Percentiles rank a stretch among this genome's conserved stretches.
phyloP scores from a whole-genome alignment of 352 stramenopile species.

The Phytophthora melonis region DNA sequence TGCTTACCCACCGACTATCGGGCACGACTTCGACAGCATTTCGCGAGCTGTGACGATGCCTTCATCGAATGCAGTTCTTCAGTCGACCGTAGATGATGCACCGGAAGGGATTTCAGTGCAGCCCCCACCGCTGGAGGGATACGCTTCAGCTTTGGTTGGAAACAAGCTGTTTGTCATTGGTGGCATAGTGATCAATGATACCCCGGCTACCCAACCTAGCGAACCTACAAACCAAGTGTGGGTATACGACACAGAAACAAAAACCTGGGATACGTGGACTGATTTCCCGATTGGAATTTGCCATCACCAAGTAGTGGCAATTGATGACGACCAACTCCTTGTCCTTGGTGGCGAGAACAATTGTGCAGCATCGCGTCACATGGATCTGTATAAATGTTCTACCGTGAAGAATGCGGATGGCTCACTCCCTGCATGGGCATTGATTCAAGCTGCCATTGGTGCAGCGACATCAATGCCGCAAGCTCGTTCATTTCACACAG shows the following conservation, averaged over 20 bases:
- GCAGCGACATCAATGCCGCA: constrained; percentile 70
- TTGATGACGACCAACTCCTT: constrained; percentile 80
- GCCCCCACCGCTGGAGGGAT: constrained; percentile 60
- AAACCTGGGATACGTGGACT: constrained; percentile 78
- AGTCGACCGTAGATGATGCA: constrained; percentile 23
- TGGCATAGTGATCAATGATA: constrained; percentile 46
- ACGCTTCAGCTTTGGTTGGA: constrained; percentile 63
- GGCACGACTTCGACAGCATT: constrained; percentile 73
- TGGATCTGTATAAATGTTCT: constrained; percentile 88
- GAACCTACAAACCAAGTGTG: constrained; percentile 73
- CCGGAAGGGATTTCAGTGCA: not conserved
- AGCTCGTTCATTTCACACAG: constrained; percentile 75
- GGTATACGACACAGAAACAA: constrained; percentile 62
- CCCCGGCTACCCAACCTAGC: constrained; percentile 6
- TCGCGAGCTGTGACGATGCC: constrained; percentile 61
- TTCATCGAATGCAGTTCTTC: constrained; percentile 50
- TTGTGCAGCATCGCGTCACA: constrained; percentile 76
- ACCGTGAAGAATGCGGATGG: constrained; percentile 65
- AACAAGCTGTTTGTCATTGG: constrained; percentile 84
- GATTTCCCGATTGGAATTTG: constrained; percentile 86
- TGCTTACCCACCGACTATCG: constrained; percentile 69
- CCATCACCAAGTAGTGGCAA: constrained; percentile 77
- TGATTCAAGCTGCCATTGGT: constrained; percentile 75
- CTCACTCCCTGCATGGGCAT: constrained; percentile 75
- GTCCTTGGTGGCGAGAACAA: constrained; percentile 86